phyloP scores from a whole-genome alignment of 1,139 yeast species.

The Hemisphaericaspora lyxosophila region DNA sequence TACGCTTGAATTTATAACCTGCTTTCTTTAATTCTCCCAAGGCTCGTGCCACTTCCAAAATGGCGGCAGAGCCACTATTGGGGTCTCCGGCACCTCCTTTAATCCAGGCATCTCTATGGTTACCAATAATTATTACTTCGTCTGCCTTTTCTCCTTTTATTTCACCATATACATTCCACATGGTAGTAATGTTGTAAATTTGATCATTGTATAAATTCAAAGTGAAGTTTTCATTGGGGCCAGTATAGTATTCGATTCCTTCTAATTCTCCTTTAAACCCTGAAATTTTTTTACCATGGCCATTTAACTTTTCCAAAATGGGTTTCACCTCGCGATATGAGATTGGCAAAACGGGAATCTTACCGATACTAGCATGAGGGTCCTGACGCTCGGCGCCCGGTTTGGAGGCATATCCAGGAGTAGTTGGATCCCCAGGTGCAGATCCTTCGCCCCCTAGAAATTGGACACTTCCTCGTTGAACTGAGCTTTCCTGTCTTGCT shows the following conservation, averaged over 20 bases:
- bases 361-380: conserved; percentile 42
- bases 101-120: conserved; percentile 57
- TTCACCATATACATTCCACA: conserved; percentile 48
- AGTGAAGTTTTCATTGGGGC: conserved; percentile 48
- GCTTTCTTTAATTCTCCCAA: conserved; percentile 44
- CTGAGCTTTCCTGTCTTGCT: conserved; percentile 51
- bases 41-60: conserved; percentile 47
- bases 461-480: conserved; percentile 83
- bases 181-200: conserved; percentile 40
- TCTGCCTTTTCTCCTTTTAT: conserved; percentile 40
- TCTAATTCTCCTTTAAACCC: conserved; percentile 44
- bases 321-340: conserved; percentile 49
- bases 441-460: conserved; percentile 61
- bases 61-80: conserved; percentile 44
- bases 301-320: conserved; percentile 42
- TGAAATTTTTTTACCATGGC: conserved; percentile 35
- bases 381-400: conserved; percentile 47
- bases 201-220: conserved; percentile 47
- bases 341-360: conserved; percentile 49
- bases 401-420: conserved; percentile 78
- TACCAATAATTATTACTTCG: conserved; percentile 46
- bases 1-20: conserved; percentile 43
- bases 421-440: conserved; percentile 86
- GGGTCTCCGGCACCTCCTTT: conserved; percentile 55
- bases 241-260: conserved; percentile 42